Evolutionary conservation across 2,329 filamentous ascomycete genomes (phyloP).

Genomic region (Rutstroemia sydowiana): DNA sequence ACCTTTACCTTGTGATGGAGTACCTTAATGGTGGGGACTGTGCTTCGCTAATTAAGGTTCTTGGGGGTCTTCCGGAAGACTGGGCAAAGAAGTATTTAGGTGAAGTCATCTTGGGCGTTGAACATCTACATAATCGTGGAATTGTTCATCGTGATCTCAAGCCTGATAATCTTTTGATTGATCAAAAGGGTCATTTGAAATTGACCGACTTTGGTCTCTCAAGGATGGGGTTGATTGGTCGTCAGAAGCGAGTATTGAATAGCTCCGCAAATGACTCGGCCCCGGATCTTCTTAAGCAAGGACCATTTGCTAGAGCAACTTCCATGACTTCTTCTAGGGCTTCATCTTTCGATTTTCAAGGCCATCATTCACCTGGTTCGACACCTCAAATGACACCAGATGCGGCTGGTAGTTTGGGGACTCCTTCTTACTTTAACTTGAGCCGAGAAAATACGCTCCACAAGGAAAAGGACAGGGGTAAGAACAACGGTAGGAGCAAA

Average conservation of each 20-base stretch:
- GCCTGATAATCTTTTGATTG: conserved; percentile 93
- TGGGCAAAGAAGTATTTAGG: conserved; percentile 98
- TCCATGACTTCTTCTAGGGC: conserved; percentile 89
- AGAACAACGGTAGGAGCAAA: no score
- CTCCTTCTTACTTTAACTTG: conserved; percentile 90
- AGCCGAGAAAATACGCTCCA: conserved; percentile 48
- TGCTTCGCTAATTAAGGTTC: conserved; percentile 88
- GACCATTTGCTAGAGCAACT: conserved; percentile 77
- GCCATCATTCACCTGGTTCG: conserved; percentile 68
- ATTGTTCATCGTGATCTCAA: conserved; percentile 97
- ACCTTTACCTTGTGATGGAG: conserved; percentile 97
- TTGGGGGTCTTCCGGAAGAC: conserved; percentile 87
- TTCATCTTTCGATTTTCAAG: conserved; percentile 83
- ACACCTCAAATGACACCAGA: conserved; percentile 86
- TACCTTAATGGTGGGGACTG: conserved; percentile 97
- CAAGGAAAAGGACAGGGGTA: conserved; percentile 63
- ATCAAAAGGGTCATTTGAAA: conserved; percentile 93
- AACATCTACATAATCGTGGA: conserved; percentile 87
- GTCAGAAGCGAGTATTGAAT: conserved; percentile 88
- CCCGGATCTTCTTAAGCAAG: conserved; percentile 86
- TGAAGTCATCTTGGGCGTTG: conserved; percentile 92
- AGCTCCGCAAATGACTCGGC: conserved; percentile 71
- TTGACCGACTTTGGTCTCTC: conserved; percentile 96
- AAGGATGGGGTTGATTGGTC: conserved; percentile 91
- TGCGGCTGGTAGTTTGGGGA: conserved; percentile 56